Percentiles rank a stretch among this genome's conserved stretches.
phyloP scores from a whole-genome alignment of 2,329 filamentous ascomycete species.

The Dendrostoma leiphaemia region DNA sequence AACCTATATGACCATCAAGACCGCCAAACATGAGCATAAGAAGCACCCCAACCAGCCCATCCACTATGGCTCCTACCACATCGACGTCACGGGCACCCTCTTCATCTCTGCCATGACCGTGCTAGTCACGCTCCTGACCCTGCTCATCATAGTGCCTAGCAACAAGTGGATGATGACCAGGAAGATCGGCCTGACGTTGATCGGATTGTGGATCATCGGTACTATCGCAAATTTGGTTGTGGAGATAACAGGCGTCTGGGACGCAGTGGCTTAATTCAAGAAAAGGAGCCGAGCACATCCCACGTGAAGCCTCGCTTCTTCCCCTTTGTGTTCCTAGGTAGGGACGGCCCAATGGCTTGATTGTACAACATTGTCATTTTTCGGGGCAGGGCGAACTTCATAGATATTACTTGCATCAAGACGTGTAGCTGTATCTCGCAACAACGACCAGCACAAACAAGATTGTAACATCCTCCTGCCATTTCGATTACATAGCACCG shows the following conservation, averaged over 20 bases:
- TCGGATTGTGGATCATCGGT: constrained; percentile 76
- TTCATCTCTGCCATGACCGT: constrained; percentile 84
- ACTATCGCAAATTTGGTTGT: constrained; percentile 79
- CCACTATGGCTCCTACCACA: constrained; percentile 73
- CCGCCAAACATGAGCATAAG: constrained; percentile 62
- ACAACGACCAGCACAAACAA: too few relatives aligned
- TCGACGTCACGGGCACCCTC: constrained; percentile 81
- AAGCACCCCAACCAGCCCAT: constrained; percentile 66
- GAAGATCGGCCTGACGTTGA: constrained; percentile 76
- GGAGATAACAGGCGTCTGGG: constrained; percentile 64
- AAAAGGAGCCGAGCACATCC: not conserved
- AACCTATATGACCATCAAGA: constrained; percentile 77
- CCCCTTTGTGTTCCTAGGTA: not conserved
- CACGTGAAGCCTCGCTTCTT: not conserved
- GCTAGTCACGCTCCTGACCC: constrained; percentile 71
- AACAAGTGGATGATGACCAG: constrained; percentile 85
- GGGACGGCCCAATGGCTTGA: too few relatives aligned
- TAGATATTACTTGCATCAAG: too few relatives aligned
- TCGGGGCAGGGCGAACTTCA: too few relatives aligned
- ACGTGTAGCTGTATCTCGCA: too few relatives aligned
- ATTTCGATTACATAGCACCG: too few relatives aligned
- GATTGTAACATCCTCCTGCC: too few relatives aligned
- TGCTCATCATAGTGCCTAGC: constrained; percentile 78
- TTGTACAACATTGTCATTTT: too few relatives aligned
- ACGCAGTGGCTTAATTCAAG: constrained; percentile 30